These are phyloP conservation scores for Colletotrichum incanum DNA, from an alignment of 2,329 filamentous ascomycete species.

Conservation along the genomic window DNA sequence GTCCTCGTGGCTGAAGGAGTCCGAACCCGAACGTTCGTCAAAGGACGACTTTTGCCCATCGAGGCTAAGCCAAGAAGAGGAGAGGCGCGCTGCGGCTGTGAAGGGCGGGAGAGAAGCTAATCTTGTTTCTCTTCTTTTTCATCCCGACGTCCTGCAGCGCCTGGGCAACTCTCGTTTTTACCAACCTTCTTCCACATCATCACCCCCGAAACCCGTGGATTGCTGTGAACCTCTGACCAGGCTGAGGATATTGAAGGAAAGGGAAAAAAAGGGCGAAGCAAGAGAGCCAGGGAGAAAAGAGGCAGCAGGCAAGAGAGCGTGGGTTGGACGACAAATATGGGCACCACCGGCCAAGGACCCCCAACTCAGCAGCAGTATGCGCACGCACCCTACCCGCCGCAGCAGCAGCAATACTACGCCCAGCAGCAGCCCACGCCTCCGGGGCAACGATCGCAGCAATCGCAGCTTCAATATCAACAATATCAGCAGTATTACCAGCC, in stretches of 20 bases:
- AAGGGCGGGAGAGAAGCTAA: conserved; percentile 1
- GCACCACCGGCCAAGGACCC: conserved; percentile 27
- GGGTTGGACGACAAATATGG: conserved; percentile 17
- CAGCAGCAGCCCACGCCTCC: conserved; percentile 15
- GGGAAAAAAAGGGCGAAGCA: background rate
- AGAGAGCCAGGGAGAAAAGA: background rate
- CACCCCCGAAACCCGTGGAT: background rate
- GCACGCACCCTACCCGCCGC: conserved; percentile 33
- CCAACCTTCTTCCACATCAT: background rate
- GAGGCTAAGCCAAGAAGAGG: conserved; percentile 20
- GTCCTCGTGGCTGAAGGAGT: conserved; percentile 1
- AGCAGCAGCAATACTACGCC: conserved; percentile 35
- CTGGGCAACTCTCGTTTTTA: background rate
- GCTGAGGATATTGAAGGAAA: background rate
- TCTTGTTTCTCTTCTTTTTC: background rate
- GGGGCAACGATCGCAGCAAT: conserved; percentile 7
- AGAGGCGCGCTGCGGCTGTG: conserved; percentile 25
- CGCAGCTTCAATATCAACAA: conserved; percentile 23
- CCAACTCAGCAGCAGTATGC: conserved; percentile 14
- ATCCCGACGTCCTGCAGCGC: background rate
- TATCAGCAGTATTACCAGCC: conserved; percentile 10
- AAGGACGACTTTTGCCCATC: background rate
- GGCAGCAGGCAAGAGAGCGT: background rate
- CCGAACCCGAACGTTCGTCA: conserved; percentile 1
- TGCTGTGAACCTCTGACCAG: background rate